Conservation (phyloP, 345 rosid species). For the Noccaea bulbosa region DNA sequence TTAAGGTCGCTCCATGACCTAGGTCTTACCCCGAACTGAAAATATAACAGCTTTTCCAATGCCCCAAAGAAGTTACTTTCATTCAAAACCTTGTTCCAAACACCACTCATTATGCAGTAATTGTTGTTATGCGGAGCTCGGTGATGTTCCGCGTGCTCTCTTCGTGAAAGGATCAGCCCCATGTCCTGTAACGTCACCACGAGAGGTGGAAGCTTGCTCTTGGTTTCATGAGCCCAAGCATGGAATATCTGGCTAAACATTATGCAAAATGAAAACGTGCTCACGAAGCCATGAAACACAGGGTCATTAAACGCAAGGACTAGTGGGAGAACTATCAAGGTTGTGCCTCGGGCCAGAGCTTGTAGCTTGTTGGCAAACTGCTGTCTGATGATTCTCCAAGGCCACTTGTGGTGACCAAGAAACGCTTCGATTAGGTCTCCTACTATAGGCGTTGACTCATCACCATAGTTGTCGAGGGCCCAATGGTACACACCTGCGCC, state of each 20-base stretch:
- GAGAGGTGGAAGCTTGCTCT: slow-evolving; percentile 71
- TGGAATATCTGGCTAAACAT: slow-evolving; percentile 95
- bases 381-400: slow-evolving; percentile 83
- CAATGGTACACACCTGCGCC: slow-evolving; percentile 88
- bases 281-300: slow-evolving; percentile 56
- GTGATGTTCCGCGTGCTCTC: slow-evolving; percentile 75
- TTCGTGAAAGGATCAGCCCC: slow-evolving; percentile 69
- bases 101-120: slow-evolving; percentile 89
- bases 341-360: slow-evolving; percentile 58
- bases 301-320: slow-evolving; percentile 57
- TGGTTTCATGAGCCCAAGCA: slow-evolving; percentile 92
- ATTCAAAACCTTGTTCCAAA: slow-evolving; percentile 76
- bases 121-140: slow-evolving; percentile 80
- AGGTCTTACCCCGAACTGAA: slow-evolving; percentile 63
- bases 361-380: slow-evolving; percentile 84
- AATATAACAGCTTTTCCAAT: slow-evolving; percentile 73
- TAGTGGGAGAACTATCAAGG: slow-evolving; percentile 66
- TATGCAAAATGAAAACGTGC: slow-evolving; percentile 63
- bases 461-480: slow-evolving; percentile 92
- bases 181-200: slow-evolving; percentile 74
- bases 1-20: slow-evolving; percentile 84
- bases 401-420: slow-evolving; percentile 92
- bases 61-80: slow-evolving; percentile 62
- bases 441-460: slow-evolving; percentile 64
- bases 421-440: slow-evolving; percentile 84